Evolutionary conservation across 208 protist species (phyloP).

Genomic region (Naegleria lovaniensis): DNA sequence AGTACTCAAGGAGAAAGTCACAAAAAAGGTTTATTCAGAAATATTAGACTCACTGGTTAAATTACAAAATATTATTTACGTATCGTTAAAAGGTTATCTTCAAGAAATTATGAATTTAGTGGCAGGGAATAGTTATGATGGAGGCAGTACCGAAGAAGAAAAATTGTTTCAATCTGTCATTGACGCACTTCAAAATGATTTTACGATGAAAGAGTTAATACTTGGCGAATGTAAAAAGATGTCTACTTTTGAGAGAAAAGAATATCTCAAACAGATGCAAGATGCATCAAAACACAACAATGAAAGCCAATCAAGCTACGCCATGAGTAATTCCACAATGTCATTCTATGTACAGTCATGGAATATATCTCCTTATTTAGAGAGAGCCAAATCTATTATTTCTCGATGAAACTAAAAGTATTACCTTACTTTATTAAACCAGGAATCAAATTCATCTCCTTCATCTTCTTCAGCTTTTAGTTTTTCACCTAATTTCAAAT

Average conservation of each 20-base stretch:
- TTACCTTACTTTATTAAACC: not conserved
- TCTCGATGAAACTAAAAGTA: not conserved
- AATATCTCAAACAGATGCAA: not conserved
- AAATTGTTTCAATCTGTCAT: not conserved
- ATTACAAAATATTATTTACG: not conserved
- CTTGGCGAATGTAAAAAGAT: not conserved
- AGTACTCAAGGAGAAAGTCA: not conserved
- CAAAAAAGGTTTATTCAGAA: not conserved
- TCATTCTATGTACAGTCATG: not conserved
- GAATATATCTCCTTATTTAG: not conserved
- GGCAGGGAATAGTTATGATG: not conserved
- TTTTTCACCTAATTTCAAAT: not conserved
- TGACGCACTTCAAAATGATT: not conserved
- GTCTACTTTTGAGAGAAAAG: not conserved
- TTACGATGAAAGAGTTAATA: not conserved
- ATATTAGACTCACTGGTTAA: not conserved
- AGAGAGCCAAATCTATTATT: not conserved
- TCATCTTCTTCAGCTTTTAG: not conserved
- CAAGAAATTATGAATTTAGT: not conserved
- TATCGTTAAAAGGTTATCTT: not conserved
- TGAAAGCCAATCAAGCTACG: not conserved
- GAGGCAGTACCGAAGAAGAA: not conserved
- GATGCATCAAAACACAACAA: not conserved
- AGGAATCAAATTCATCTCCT: not conserved
- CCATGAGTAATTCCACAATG: not conserved